Conservation (phyloP, 129 eudicot genomes). For the Lactuca sativa region DNA sequence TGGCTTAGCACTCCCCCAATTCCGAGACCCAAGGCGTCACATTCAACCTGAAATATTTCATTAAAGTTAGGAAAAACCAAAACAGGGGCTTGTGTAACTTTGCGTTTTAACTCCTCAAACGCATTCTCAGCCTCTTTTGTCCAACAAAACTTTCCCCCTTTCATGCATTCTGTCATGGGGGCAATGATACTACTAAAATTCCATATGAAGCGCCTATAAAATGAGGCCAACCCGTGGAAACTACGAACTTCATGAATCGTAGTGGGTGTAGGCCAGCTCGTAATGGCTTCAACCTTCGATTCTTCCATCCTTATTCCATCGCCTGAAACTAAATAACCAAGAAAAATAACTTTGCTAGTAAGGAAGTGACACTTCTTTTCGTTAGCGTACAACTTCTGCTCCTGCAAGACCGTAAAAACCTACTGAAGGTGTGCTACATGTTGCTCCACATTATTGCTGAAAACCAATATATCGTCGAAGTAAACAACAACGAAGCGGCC, state of each 20-base stretch:
- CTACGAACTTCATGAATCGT: background rate
- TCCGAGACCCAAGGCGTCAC: no score
- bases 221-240: slow-evolving; percentile 8
- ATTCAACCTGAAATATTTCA: no score
- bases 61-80: no score
- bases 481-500: background rate
- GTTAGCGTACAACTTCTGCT: background rate
- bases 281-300: background rate
- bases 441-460: background rate
- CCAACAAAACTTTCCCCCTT: no score
- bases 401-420: background rate
- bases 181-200: slow-evolving; percentile 8
- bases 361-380: background rate
- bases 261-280: no score
- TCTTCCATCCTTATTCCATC: background rate
- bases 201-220: background rate
- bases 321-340: background rate
- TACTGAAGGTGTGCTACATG: background rate
- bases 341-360: background rate
- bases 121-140: no score
- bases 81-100: no score
- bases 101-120: no score
- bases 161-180: no score
- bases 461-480: background rate
- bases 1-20: no score